Evolutionary conservation across 805 yeast species (phyloP).

Genomic region (Huiozyma naganishii): DNA sequence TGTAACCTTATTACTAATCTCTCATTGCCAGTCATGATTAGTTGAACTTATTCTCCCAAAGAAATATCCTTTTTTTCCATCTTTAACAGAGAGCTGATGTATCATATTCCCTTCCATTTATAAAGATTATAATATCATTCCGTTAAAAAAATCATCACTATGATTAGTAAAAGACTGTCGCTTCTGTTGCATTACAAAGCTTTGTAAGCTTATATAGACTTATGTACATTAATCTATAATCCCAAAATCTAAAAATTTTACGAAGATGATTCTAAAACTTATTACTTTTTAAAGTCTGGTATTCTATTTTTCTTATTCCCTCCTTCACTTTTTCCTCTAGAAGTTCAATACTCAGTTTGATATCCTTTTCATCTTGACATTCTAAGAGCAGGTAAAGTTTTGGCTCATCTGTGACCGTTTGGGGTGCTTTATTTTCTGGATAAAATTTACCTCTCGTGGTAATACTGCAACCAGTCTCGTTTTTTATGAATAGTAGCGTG

Average conservation of each 20-base stretch:
- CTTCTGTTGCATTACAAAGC: not conserved
- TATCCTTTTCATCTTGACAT: constrained; percentile 50
- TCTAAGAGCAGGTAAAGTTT: constrained; percentile 73
- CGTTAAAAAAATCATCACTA: not conserved
- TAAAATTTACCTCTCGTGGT: constrained; percentile 75
- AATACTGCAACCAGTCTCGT: constrained; percentile 61
- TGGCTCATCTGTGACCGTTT: constrained; percentile 48
- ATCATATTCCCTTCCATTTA: constrained; percentile 3
- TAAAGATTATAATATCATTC: constrained; percentile 3
- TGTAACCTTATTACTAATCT: constrained; percentile 1
- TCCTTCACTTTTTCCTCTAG: constrained; percentile 45
- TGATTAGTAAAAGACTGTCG: not conserved
- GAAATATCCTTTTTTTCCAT: not conserved
- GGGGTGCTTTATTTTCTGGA: constrained; percentile 47
- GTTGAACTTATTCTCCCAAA: not conserved
- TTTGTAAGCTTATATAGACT: not conserved
- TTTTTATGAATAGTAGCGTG: constrained; percentile 51
- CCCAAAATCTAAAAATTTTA: not conserved
- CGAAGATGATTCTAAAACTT: constrained; percentile 30
- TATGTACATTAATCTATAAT: not conserved
- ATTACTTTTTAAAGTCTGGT: constrained; percentile 35
- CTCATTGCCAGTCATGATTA: not conserved
- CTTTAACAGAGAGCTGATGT: not conserved
- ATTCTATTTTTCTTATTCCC: constrained; percentile 42
- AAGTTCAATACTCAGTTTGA: constrained; percentile 47